These are phyloP conservation scores for Solanum chaucha DNA, from an alignment of 257 asterid genomes.

Conservation along the genomic window DNA sequence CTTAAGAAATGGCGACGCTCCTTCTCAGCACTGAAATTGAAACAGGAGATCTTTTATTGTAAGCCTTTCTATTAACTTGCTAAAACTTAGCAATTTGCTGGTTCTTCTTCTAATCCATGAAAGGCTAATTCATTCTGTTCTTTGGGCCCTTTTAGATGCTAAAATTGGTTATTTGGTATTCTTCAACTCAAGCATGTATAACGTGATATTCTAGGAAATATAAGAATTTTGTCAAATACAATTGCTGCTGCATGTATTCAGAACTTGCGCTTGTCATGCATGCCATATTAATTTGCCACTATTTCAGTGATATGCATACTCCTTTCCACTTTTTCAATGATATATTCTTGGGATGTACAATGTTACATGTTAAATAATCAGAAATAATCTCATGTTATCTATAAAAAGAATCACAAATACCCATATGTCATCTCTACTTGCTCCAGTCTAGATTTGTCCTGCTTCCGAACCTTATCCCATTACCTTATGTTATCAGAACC, in stretches of 20 bases:
- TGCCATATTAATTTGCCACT: background rate
- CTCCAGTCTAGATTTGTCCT: background rate
- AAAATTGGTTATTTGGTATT: background rate
- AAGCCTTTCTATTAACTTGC: slow-evolving; percentile 17
- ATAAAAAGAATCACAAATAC: background rate
- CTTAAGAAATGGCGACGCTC: slow-evolving; percentile 74
- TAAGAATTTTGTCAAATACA: background rate
- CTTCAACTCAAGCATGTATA: background rate
- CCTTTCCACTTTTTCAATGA: background rate
- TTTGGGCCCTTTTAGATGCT: background rate
- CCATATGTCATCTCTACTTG: background rate
- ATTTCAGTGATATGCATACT: background rate
- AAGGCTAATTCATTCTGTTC: background rate
- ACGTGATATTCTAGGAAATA: background rate
- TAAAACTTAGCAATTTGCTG: background rate
- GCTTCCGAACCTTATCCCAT: background rate
- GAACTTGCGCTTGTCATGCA: background rate
- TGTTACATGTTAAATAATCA: background rate
- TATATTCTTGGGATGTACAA: background rate
- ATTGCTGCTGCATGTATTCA: background rate
- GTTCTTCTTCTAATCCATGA: background rate
- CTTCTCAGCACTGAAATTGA: slow-evolving; percentile 80
- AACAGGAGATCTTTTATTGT: slow-evolving; percentile 88
- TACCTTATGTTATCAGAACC: background rate
- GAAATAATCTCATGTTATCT: background rate